Evolutionary conservation across 2,329 filamentous ascomycete genomes (phyloP).

Genomic region (Botrytis galanthina): DNA sequence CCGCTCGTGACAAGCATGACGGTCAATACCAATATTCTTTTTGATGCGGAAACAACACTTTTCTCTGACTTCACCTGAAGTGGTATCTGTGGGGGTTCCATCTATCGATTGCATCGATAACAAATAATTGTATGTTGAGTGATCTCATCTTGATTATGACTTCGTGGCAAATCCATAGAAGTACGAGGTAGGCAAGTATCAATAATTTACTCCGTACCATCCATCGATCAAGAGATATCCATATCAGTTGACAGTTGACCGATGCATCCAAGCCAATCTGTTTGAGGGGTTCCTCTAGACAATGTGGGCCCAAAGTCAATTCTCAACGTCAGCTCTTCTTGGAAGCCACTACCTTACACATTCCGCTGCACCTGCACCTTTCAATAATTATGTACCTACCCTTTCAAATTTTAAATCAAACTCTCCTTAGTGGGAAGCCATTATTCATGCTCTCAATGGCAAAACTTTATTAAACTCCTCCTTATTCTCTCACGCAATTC

Average conservation of each 20-base stretch:
- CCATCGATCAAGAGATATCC: neutral
- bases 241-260: neutral
- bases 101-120: neutral
- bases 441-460: neutral
- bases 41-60: constrained; percentile 13
- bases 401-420: neutral
- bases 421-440: neutral
- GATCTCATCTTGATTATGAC: neutral
- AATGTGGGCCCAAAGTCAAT: constrained; percentile 1
- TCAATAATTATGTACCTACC: neutral
- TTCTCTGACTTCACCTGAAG: neutral
- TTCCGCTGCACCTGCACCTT: constrained; percentile 11
- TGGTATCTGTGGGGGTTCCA: neutral
- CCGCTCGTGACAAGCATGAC: constrained; percentile 5
- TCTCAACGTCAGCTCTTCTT: constrained; percentile 17
- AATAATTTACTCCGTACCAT: neutral
- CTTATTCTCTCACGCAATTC: neutral
- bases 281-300: neutral
- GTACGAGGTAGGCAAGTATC: neutral
- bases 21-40: neutral
- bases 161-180: neutral
- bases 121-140: neutral
- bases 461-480: neutral
- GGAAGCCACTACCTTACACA: constrained; percentile 3
- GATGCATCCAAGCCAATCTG: neutral